A percentile compares a stretch with the other conserved stretches of the same genome.
phyloP scores from a whole-genome alignment of 2,329 filamentous ascomycete species.

The Daldinia sp. region DNA sequence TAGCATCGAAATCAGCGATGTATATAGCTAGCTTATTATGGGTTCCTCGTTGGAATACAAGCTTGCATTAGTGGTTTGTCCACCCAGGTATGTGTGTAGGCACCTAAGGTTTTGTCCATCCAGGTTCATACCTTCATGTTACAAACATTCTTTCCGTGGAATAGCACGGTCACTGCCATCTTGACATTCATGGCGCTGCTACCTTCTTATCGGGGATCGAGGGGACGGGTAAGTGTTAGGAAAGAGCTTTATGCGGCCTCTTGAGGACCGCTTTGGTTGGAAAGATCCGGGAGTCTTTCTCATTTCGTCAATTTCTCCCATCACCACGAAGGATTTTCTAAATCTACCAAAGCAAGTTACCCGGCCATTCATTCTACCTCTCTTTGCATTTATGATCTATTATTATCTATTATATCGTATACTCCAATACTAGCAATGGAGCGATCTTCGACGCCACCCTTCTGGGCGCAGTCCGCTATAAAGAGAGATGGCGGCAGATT shows the following conservation, averaged over 20 bases:
- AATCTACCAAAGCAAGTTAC: not conserved
- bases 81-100: not conserved
- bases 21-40: not conserved
- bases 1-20: not conserved
- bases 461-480: not conserved
- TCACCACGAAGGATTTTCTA: not conserved
- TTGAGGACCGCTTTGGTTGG: not conserved
- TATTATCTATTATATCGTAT: slow-evolving; percentile 4
- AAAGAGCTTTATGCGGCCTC: not conserved
- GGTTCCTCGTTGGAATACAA: not conserved
- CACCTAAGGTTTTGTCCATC: not conserved
- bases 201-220: not conserved
- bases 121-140: not conserved
- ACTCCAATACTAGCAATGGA: slow-evolving; percentile 14
- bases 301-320: not conserved
- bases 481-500: not conserved
- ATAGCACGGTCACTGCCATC: not conserved
- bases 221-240: not conserved
- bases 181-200: not conserved
- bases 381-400: not conserved
- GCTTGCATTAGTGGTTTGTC: not conserved
- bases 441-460: not conserved
- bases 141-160: too few relatives aligned
- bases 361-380: not conserved
- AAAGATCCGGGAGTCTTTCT: not conserved